These are phyloP conservation scores for Talaromyces sp. DNA, from an alignment of 2,329 filamentous ascomycete genomes.

Conservation along the genomic window DNA sequence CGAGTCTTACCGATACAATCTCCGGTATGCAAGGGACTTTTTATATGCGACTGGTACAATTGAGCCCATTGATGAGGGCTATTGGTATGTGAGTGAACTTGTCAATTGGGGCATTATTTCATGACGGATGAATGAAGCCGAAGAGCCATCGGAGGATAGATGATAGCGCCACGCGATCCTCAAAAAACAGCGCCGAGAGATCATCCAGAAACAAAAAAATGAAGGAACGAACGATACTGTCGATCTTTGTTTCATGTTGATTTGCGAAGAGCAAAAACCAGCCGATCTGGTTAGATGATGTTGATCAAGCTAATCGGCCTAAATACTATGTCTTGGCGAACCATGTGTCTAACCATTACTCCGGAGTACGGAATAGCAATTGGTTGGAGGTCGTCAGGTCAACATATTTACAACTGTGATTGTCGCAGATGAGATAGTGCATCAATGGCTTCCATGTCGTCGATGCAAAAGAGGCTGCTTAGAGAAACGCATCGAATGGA, in stretches of 20 bases:
- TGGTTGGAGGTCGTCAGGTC: too few relatives aligned
- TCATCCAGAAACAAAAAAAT: not conserved
- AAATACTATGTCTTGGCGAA: not conserved
- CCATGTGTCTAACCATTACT: not conserved
- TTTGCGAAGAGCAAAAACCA: not conserved
- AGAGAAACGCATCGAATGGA: not conserved
- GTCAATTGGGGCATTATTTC: too few relatives aligned
- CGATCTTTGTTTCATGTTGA: conserved; percentile 6
- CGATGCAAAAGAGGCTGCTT: not conserved
- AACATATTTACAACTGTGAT: too few relatives aligned
- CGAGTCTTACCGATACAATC: too few relatives aligned
- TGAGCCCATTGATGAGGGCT: too few relatives aligned
- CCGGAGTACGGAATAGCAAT: too few relatives aligned
- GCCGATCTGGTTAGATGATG: not conserved
- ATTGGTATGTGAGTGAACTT: too few relatives aligned
- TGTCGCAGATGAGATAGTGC: too few relatives aligned
- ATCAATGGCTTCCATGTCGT: not conserved
- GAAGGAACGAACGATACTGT: conserved; percentile 4
- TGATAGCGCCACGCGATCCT: too few relatives aligned
- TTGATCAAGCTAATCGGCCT: not conserved
- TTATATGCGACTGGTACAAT: too few relatives aligned
- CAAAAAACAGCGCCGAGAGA: not conserved
- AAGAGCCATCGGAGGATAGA: not conserved
- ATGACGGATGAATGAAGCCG: not conserved
- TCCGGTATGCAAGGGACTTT: too few relatives aligned